phyloP scores from a whole-genome alignment of 2,329 filamentous ascomycete species.

The Mariannaea elegans region DNA sequence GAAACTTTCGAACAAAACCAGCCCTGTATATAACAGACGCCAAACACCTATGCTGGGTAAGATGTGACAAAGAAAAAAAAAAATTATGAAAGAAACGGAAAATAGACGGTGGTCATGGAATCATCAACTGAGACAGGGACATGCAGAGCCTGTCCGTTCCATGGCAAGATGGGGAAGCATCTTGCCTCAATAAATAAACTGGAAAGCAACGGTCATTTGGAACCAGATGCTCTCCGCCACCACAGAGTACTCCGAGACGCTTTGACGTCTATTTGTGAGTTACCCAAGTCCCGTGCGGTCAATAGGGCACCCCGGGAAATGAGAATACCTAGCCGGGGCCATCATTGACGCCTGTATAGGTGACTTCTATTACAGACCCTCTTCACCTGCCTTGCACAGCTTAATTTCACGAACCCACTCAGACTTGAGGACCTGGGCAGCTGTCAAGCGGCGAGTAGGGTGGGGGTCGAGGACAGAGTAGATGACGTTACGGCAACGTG shows the following conservation, averaged over 20 bases:
- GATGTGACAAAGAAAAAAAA: conserved; percentile 38
- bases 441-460: conserved; percentile 89
- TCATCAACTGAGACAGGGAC: conserved; percentile 33
- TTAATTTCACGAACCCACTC: conserved; percentile 99
- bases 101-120: conserved; percentile 34
- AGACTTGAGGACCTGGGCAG: conserved; percentile 95
- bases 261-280: neutral
- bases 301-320: neutral
- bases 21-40: conserved; percentile 39
- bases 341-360: neutral
- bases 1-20: conserved; percentile 17
- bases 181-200: conserved; percentile 20
- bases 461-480: conserved; percentile 98
- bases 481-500: conserved; percentile 97
- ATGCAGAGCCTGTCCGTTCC: conserved; percentile 27
- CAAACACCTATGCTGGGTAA: conserved; percentile 47
- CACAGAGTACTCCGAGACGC: neutral
- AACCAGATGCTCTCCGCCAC: conserved; percentile 5
- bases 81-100: conserved; percentile 26
- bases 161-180: conserved; percentile 18
- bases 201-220: conserved; percentile 2
- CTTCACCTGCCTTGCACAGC: conserved; percentile 94
- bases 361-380: conserved; percentile 74
- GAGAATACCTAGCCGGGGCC: neutral
- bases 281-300: neutral